Percentiles rank a stretch among this genome's conserved stretches.
Conservation (phyloP, 352 stramenopile genomes). For the Peronospora farinosa region DNA sequence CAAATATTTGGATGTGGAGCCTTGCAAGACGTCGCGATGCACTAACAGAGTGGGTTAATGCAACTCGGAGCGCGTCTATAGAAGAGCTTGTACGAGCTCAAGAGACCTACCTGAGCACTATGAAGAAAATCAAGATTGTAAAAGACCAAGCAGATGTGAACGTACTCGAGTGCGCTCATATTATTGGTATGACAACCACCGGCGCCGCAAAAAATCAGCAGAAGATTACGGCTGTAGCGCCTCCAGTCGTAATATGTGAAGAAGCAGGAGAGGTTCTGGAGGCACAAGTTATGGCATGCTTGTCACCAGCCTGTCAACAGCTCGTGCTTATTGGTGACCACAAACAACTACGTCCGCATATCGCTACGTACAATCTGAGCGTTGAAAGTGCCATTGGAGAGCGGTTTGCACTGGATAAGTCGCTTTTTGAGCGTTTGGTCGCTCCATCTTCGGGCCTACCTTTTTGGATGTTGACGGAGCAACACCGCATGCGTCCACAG, state of each 20-base stretch:
- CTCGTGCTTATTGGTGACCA: constrained; percentile 87
- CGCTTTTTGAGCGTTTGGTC: constrained; percentile 79
- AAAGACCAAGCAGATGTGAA: constrained; percentile 26
- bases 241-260: constrained; percentile 79
- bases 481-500: constrained; percentile 74
- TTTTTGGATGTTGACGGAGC: constrained; percentile 54
- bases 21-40: constrained; percentile 20
- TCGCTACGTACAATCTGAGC: constrained; percentile 67
- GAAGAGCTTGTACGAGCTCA: constrained; percentile 30
- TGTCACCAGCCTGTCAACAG: constrained; percentile 64
- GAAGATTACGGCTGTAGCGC: constrained; percentile 46
- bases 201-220: constrained; percentile 68
- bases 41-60: constrained; percentile 22
- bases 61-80: constrained; percentile 10
- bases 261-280: constrained; percentile 87
- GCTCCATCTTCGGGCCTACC: constrained; percentile 10
- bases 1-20: constrained; percentile 31
- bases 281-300: constrained; percentile 49
- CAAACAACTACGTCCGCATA: constrained; percentile 73
- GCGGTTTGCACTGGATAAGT: constrained; percentile 69
- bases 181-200: constrained; percentile 83
- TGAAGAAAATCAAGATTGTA: constrained; percentile 30
- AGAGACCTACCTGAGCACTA: constrained; percentile 21
- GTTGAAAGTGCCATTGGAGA: constrained; percentile 41
- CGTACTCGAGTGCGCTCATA: constrained; percentile 28